These are phyloP conservation scores for Tuber indicum DNA, from an alignment of 495 filamentous ascomycete genomes.

Conservation along the genomic window DNA sequence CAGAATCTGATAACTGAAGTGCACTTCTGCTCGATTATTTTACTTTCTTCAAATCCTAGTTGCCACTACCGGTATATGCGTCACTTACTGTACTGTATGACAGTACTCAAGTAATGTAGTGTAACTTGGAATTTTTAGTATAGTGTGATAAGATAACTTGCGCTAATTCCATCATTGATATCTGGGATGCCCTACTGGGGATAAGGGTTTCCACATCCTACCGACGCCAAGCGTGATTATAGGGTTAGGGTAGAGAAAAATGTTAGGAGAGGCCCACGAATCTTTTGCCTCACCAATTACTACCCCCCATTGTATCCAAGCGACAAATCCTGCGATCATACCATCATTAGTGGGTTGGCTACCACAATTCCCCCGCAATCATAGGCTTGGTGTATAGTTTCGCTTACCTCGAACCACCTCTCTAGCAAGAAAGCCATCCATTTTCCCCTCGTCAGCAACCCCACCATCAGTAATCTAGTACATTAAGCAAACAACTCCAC, in stretches of 20 bases:
- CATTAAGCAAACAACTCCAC: conserved; percentile 16
- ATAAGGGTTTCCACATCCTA: not conserved
- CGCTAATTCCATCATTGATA: not conserved
- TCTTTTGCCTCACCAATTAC: not conserved
- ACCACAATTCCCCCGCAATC: not conserved
- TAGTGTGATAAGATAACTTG: not conserved
- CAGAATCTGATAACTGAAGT: not conserved
- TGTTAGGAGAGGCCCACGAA: not conserved
- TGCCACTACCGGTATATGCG: not conserved
- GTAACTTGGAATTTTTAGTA: not conserved
- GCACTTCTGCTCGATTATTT: not conserved
- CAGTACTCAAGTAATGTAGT: not conserved
- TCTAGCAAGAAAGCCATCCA: not conserved
- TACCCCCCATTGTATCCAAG: not conserved
- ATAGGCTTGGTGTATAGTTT: not conserved
- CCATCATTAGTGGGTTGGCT: not conserved
- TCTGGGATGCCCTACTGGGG: not conserved
- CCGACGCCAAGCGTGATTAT: not conserved
- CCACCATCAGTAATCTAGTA: not conserved
- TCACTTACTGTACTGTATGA: not conserved
- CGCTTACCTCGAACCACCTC: not conserved
- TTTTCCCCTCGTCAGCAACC: not conserved
- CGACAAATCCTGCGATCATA: not conserved
- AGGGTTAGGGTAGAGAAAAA: not conserved
- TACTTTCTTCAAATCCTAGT: not conserved